Evolutionary conservation across 2,329 filamentous ascomycete genomes (phyloP).

Genomic region (Colletotrichum tofieldiae): DNA sequence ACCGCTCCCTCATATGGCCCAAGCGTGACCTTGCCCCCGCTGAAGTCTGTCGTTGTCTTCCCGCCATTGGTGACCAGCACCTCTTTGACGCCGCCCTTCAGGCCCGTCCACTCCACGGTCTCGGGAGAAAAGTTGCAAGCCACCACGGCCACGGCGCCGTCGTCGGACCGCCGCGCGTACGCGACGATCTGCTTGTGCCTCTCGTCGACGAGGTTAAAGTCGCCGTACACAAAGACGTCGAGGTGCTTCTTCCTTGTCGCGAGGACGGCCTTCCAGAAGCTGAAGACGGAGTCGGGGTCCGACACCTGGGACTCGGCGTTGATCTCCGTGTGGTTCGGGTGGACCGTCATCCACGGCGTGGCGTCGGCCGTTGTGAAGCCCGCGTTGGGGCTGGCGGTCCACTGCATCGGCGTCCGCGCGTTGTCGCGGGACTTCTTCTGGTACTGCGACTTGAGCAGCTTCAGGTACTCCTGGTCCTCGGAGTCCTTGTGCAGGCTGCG

Average conservation of each 20-base stretch:
- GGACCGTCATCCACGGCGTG: slow-evolving; percentile 80
- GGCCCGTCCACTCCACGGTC: slow-evolving; percentile 50
- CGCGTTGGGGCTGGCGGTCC: slow-evolving; percentile 71
- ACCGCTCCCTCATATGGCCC: slow-evolving; percentile 56
- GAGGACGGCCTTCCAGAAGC: slow-evolving; percentile 75
- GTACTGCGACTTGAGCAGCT: slow-evolving; percentile 60
- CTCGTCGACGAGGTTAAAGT: slow-evolving; percentile 60
- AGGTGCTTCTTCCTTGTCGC: slow-evolving; percentile 71
- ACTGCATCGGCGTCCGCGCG: slow-evolving; percentile 80
- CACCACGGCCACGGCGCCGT: slow-evolving; percentile 53
- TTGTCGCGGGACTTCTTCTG: slow-evolving; percentile 78
- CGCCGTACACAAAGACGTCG: slow-evolving; percentile 78
- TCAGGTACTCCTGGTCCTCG: slow-evolving; percentile 56
- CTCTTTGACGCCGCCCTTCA: slow-evolving; percentile 49
- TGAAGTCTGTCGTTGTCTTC: slow-evolving; percentile 50
- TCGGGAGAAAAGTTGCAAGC: slow-evolving; percentile 58
- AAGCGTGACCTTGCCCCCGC: slow-evolving; percentile 49
- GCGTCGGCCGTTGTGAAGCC: slow-evolving; percentile 72
- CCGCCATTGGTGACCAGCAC: slow-evolving; percentile 54
- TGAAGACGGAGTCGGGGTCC: slow-evolving; percentile 67
- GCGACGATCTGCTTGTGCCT: slow-evolving; percentile 55
- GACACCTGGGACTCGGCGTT: slow-evolving; percentile 72
- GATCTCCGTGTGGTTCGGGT: slow-evolving; percentile 73
- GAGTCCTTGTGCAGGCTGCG: slow-evolving; percentile 56
- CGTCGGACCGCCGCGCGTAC: slow-evolving; percentile 53